Percentiles rank a stretch among this genome's conserved stretches.
These are phyloP conservation scores for Lathyrus aphaca DNA, from an alignment of 306 rosid species.

Conservation along the genomic window DNA sequence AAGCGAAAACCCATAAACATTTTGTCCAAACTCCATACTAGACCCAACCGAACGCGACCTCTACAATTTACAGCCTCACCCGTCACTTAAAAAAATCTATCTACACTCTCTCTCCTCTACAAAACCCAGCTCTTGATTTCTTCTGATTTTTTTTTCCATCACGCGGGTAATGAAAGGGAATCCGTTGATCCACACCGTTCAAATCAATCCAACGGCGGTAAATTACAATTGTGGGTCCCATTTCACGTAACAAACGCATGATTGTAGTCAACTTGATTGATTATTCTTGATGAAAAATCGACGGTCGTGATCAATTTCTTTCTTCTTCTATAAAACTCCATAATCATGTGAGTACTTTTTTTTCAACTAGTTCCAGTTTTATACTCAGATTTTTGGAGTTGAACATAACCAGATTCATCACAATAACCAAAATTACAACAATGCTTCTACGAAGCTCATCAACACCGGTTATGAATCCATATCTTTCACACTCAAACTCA, in stretches of 20 bases:
- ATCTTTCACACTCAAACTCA: slow-evolving; percentile 40
- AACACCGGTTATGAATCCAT: slow-evolving; percentile 57
- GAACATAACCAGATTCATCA: background rate
- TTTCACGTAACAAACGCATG: slow-evolving; percentile 21
- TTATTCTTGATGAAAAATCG: background rate
- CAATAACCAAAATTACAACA: background rate
- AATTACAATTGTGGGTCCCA: slow-evolving; percentile 29
- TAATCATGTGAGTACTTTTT: background rate
- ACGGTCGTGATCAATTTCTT: slow-evolving; percentile 48
- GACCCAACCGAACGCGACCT: slow-evolving; percentile 29
- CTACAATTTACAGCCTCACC: slow-evolving; percentile 25
- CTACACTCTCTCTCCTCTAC: background rate
- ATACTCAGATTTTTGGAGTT: slow-evolving; percentile 9
- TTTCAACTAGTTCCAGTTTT: background rate
- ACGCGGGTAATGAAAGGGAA: no score
- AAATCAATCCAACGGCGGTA: slow-evolving; percentile 28
- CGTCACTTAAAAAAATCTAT: slow-evolving; percentile 33
- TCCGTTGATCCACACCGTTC: no score
- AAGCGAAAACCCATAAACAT: slow-evolving; percentile 30
- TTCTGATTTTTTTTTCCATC: background rate
- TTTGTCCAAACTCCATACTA: slow-evolving; percentile 17
- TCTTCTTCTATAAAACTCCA: slow-evolving; percentile 23
- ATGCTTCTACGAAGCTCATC: slow-evolving; percentile 68
- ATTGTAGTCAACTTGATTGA: background rate
- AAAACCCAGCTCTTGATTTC: slow-evolving; percentile 13